phyloP scores from a whole-genome alignment of 129 eudicot genomes.

The Pittosporum tobira region DNA sequence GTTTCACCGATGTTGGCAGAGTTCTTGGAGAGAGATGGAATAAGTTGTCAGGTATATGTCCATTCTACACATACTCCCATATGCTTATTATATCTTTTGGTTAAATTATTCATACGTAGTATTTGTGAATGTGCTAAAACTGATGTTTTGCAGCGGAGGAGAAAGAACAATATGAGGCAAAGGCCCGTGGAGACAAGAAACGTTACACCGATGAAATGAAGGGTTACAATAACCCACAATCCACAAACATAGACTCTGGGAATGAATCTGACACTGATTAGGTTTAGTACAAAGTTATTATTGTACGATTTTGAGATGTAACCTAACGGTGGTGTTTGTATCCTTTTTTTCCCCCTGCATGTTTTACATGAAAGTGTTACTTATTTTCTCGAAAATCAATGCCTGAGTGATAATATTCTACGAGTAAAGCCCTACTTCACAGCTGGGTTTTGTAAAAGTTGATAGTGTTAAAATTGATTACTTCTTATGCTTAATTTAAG shows the following conservation, averaged over 20 bases:
- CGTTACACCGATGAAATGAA: slow-evolving; percentile 60
- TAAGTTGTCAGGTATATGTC: slow-evolving; percentile 59
- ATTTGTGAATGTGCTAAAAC: background rate
- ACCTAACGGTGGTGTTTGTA: too few relatives aligned
- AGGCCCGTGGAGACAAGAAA: slow-evolving; percentile 68
- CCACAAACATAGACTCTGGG: slow-evolving; percentile 33
- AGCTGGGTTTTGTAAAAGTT: too few relatives aligned
- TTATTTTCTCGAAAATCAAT: too few relatives aligned
- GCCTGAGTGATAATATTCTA: too few relatives aligned
- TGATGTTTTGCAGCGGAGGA: slow-evolving; percentile 48
- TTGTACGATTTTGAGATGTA: too few relatives aligned
- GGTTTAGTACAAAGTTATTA: slow-evolving; percentile 2
- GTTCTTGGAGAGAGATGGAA: slow-evolving; percentile 62
- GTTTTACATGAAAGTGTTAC: too few relatives aligned
- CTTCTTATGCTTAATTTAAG: too few relatives aligned
- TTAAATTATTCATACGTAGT: background rate
- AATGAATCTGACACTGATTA: slow-evolving; percentile 72
- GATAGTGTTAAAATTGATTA: too few relatives aligned
- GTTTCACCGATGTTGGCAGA: slow-evolving; percentile 39
- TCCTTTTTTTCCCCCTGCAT: too few relatives aligned
- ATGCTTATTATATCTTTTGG: background rate
- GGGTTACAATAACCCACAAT: slow-evolving; percentile 66
- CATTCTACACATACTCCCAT: too few relatives aligned
- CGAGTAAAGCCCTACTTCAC: too few relatives aligned
- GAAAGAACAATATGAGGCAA: slow-evolving; percentile 75